Evolutionary conservation across 139 green algal species (phyloP), one percentile per base, ranked within the genome.

Genomic region (Prasinococcaceae sp.): DNA sequence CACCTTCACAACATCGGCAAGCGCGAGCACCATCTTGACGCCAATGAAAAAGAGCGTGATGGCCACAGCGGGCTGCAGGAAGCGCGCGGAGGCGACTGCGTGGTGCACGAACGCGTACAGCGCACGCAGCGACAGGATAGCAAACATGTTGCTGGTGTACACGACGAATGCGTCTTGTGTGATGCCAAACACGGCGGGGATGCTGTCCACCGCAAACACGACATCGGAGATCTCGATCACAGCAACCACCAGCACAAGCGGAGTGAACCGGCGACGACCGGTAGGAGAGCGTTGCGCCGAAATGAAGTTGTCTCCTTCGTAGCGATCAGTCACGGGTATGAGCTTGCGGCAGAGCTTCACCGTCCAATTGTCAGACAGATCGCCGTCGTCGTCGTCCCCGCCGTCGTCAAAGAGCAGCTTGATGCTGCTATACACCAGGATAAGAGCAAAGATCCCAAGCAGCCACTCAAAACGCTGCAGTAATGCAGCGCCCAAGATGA

Each of bases 161-260:
- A 98, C 79, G 57, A 98, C 92, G 71, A 97, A 94, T 6, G 89
- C 89, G 78, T 98, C 90, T 17, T 60, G 27, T 14, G 68, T 76
- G 24, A 76, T 51, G 2, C 68, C 68, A 53, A 76, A 76, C 45
- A 85, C 80, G 23, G 81, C 81, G 1, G 81, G 84, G 17, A 94
- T 86, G 9, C 82, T 93, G 55, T 94, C 86, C 1, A 97, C 90
- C 6, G 90, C 90, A 71, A 98, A 98, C 2, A 96, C 72, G 0
- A 98, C 79, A 50, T 98, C 90, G 10, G 51, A 79, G 20, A 97
- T 60, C 75, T 97, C 90, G 2, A 97, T 62, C 1, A 94, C 83
- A 1, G 81, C 75, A 19, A 98, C 76, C 14, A 84, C 81, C 2
- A 97, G 68, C 27, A 98, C 73, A 43, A 97, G 68, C 24, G 89